These are phyloP conservation scores for Gillenia trifoliata DNA, from an alignment of 306 rosid genomes.

Conservation along the genomic window DNA sequence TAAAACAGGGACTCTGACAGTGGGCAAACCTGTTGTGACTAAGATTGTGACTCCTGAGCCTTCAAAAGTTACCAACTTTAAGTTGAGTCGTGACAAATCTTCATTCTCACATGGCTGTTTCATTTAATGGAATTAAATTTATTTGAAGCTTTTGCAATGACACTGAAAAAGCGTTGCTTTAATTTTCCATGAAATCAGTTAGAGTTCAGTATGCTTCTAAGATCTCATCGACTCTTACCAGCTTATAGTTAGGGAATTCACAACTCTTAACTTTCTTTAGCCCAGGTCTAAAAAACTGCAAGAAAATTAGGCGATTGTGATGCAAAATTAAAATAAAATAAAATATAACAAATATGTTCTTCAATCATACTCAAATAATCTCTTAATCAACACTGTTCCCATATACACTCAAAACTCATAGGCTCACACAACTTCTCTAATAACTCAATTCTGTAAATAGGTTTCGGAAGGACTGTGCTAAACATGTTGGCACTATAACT, in stretches of 20 bases:
- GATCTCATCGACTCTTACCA: neutral
- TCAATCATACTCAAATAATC: neutral
- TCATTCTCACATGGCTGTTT: neutral
- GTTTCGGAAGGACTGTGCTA: neutral
- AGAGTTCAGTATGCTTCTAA: neutral
- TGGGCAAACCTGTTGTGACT: constrained; percentile 89
- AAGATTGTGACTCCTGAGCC: constrained; percentile 52
- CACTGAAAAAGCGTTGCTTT: neutral
- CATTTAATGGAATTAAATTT: neutral
- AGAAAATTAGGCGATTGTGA: neutral
- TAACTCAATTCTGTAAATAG: neutral
- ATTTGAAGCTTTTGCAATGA: neutral
- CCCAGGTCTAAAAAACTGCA: neutral
- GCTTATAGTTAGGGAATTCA: neutral
- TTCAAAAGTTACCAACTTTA: constrained; percentile 36
- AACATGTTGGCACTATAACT: neutral
- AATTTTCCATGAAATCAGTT: neutral
- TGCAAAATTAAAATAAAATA: no score
- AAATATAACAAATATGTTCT: neutral
- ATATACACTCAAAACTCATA: no score
- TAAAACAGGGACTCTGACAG: constrained; percentile 94
- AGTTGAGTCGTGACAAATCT: constrained; percentile 33
- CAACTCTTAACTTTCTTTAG: neutral
- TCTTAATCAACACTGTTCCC: neutral
- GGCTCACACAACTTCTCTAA: neutral